phyloP scores from a whole-genome alignment of 345 rosid species.

The Rubroshorea leprosula region DNA sequence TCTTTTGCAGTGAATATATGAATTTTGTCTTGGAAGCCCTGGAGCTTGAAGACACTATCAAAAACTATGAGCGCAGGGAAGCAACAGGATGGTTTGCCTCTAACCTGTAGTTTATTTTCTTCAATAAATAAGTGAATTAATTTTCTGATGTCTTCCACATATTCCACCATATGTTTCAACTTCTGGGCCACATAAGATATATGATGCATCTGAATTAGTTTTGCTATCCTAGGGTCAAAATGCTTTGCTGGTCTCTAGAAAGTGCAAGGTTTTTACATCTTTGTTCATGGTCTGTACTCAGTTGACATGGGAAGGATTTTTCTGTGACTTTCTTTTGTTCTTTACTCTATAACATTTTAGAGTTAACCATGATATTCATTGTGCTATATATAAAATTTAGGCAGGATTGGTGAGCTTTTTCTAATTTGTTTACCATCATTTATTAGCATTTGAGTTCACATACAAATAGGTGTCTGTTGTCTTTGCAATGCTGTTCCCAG shows the following conservation, averaged over 20 bases:
- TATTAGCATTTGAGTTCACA: too few species aligned
- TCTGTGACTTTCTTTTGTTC: slow-evolving; percentile 8
- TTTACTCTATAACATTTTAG: too few species aligned
- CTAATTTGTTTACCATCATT: too few species aligned
- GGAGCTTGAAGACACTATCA: slow-evolving; percentile 67
- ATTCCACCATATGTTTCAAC: neutral
- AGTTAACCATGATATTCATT: too few species aligned
- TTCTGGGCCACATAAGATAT: neutral
- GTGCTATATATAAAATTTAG: too few species aligned
- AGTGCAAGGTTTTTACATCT: too few species aligned
- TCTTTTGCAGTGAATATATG: slow-evolving; percentile 52
- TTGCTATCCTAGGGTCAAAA: too few species aligned
- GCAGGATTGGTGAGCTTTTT: too few species aligned
- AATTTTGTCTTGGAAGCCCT: slow-evolving; percentile 56
- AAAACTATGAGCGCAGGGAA: slow-evolving; percentile 51
- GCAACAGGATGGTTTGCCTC: slow-evolving; percentile 65
- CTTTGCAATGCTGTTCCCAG: too few species aligned
- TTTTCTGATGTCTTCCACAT: neutral
- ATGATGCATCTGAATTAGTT: too few species aligned
- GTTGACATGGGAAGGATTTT: slow-evolving; percentile 1
- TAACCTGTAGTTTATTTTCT: slow-evolving; percentile 2
- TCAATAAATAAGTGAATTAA: neutral
- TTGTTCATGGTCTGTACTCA: too few species aligned
- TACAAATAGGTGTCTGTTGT: too few species aligned
- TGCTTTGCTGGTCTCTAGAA: neutral